Percentiles rank a stretch among this genome's conserved stretches.
Evolutionary conservation across 1,284 basidiomycete genomes (phyloP).

Genomic region (Bjerkandera adusta): DNA sequence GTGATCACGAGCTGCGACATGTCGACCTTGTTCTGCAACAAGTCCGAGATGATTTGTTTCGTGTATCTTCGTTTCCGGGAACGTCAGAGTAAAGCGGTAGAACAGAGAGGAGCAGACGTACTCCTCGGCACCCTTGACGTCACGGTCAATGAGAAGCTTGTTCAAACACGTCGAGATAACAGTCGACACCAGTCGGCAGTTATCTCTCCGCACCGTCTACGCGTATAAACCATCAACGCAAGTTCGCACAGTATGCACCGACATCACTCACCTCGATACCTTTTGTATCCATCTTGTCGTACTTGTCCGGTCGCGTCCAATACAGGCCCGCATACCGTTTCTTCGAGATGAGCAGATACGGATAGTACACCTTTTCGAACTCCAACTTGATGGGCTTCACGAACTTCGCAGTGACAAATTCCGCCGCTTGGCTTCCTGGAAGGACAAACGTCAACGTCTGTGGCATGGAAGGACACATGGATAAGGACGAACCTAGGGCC

Average conservation of each 20-base stretch:
- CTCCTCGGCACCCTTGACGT: conserved; percentile 91
- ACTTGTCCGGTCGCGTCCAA: conserved; percentile 92
- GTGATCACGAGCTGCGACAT: conserved; percentile 99
- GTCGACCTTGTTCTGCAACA: conserved; percentile 93
- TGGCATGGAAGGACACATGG: conserved; percentile 2
- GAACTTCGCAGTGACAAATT: conserved; percentile 90
- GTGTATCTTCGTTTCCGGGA: conserved; percentile 61
- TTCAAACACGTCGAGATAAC: conserved; percentile 96
- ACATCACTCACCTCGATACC: conserved; percentile 81
- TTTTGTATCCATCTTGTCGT: conserved; percentile 98
- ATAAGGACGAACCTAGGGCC: conserved; percentile 67
- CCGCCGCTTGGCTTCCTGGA: conserved; percentile 89
- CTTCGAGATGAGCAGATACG: conserved; percentile 94
- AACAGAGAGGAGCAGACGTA: conserved; percentile 36
- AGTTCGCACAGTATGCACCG: background rate
- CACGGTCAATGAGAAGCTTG: conserved; percentile 93
- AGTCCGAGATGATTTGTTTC: conserved; percentile 89
- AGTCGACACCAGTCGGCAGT: conserved; percentile 92
- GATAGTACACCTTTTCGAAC: conserved; percentile 98
- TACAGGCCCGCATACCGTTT: conserved; percentile 96
- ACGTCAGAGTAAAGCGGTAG: background rate
- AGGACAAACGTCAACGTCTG: background rate
- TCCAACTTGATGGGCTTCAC: conserved; percentile 95
- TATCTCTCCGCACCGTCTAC: conserved; percentile 94
- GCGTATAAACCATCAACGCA: too few species aligned